A percentile compares a stretch with the other conserved stretches of the same genome.
Conservation (phyloP, 345 rosid genomes). For the Camelina hispida region DNA sequence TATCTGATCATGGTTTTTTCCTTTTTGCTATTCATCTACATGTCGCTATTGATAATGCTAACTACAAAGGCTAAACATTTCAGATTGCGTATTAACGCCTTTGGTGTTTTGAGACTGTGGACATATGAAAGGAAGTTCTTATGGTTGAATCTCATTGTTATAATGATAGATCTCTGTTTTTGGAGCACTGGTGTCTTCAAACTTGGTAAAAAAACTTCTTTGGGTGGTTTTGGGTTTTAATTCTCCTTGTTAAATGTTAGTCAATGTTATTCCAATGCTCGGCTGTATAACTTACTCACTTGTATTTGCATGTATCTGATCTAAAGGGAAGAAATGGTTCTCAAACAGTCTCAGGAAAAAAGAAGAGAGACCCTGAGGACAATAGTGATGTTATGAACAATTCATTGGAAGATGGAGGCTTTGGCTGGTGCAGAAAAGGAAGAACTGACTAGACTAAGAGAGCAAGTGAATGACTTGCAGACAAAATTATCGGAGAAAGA, state of each 20-base stretch:
- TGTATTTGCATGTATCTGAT: slow-evolving; percentile 50
- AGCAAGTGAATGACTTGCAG: slow-evolving; percentile 77
- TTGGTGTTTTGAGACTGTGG: slow-evolving; percentile 18
- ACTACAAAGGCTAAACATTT: too few species aligned
- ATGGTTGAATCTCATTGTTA: slow-evolving; percentile 18
- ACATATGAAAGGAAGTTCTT: background rate
- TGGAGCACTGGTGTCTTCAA: background rate
- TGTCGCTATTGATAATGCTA: too few species aligned
- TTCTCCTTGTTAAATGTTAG: slow-evolving; percentile 20
- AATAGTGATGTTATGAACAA: slow-evolving; percentile 50
- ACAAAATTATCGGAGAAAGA: slow-evolving; percentile 76
- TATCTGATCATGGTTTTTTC: too few species aligned
- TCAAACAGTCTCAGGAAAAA: slow-evolving; percentile 66
- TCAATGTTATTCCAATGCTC: background rate
- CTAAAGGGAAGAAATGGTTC: slow-evolving; percentile 65
- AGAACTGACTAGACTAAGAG: slow-evolving; percentile 66
- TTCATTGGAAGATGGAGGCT: slow-evolving; percentile 54
- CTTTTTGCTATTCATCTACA: too few species aligned
- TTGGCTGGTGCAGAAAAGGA: slow-evolving; percentile 59
- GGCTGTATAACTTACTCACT: background rate
- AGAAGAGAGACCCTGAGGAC: slow-evolving; percentile 66
- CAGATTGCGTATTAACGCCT: background rate
- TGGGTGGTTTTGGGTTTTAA: slow-evolving; percentile 17
- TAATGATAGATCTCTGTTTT: slow-evolving; percentile 22
- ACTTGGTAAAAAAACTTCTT: slow-evolving; percentile 26